A percentile compares a stretch with the other conserved stretches of the same genome.
Conservation (phyloP, 306 rosid genomes). For the Castanea crenata region DNA sequence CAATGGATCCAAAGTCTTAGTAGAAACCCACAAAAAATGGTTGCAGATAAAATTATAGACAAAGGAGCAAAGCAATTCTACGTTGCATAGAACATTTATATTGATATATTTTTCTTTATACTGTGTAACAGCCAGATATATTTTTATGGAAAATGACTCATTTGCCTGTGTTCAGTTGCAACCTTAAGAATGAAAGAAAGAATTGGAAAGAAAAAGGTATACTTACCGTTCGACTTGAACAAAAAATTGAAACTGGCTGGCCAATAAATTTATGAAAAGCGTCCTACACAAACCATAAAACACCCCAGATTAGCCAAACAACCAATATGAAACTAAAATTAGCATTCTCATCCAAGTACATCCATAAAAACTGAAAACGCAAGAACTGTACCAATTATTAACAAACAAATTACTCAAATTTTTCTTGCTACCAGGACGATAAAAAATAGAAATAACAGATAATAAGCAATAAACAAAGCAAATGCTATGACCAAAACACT, state of each 20-base stretch:
- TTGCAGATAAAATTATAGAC: too few relatives aligned
- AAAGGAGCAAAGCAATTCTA: too few relatives aligned
- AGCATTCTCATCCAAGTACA: neutral
- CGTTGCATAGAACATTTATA: too few relatives aligned
- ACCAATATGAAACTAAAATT: neutral
- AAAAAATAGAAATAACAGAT: neutral
- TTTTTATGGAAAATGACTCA: too few relatives aligned
- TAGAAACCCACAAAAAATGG: too few relatives aligned
- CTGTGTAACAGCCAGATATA: too few relatives aligned
- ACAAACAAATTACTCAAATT: neutral
- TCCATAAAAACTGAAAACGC: neutral
- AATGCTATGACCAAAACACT: too few relatives aligned
- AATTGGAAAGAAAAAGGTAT: neutral
- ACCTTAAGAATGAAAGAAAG: too few relatives aligned
- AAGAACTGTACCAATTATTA: neutral
- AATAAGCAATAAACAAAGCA: neutral
- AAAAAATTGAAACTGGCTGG: conserved; percentile 63
- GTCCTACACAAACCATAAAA: conserved; percentile 42
- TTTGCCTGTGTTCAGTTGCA: too few relatives aligned
- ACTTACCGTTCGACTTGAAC: conserved; percentile 95
- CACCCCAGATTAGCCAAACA: neutral
- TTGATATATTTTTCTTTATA: too few relatives aligned
- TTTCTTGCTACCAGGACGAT: neutral
- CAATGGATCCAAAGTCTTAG: too few relatives aligned
- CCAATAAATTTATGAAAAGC: conserved; percentile 88